Evolutionary conservation across 2,329 filamentous ascomycete genomes (phyloP).

Genomic region (Penicillium italicum): DNA sequence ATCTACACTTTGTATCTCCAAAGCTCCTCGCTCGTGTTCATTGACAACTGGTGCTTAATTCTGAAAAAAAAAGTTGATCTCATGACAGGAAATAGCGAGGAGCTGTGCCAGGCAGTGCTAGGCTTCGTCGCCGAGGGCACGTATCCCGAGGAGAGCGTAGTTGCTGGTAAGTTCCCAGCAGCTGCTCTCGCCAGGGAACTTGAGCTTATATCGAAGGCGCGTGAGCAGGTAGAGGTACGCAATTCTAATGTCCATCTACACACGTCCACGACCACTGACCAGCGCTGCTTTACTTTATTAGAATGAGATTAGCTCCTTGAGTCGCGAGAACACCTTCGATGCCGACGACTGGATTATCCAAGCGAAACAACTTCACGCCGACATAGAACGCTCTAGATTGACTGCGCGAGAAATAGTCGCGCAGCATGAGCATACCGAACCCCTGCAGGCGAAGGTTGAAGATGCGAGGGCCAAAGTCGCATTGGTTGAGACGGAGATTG

Average conservation of each 20-base stretch:
- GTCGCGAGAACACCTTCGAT: slow-evolving; percentile 71
- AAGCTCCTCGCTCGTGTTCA: not conserved
- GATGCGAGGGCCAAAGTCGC: slow-evolving; percentile 55
- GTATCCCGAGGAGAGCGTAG: slow-evolving; percentile 57
- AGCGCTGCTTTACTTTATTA: slow-evolving; percentile 30
- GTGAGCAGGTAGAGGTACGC: slow-evolving; percentile 52
- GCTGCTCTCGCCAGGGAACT: slow-evolving; percentile 50
- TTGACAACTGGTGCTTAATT: slow-evolving; percentile 22
- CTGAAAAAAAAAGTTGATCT: not conserved
- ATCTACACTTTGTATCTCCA: not conserved
- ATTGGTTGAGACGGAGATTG: slow-evolving; percentile 57
- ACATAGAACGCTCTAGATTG: slow-evolving; percentile 75
- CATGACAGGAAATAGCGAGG: slow-evolving; percentile 36
- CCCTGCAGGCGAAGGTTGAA: slow-evolving; percentile 61
- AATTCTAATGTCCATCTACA: not conserved
- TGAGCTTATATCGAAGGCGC: slow-evolving; percentile 50
- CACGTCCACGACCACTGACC: slow-evolving; percentile 3
- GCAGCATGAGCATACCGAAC: slow-evolving; percentile 67
- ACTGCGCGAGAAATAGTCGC: slow-evolving; percentile 78
- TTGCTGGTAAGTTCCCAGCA: slow-evolving; percentile 51
- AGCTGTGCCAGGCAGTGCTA: slow-evolving; percentile 59
- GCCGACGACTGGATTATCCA: slow-evolving; percentile 83
- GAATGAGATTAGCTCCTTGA: slow-evolving; percentile 71
- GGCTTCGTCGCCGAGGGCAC: slow-evolving; percentile 57
- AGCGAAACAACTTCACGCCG: slow-evolving; percentile 77